Evolutionary conservation across 352 stramenopile species (phyloP).

Genomic region (Pythium dissotocum): DNA sequence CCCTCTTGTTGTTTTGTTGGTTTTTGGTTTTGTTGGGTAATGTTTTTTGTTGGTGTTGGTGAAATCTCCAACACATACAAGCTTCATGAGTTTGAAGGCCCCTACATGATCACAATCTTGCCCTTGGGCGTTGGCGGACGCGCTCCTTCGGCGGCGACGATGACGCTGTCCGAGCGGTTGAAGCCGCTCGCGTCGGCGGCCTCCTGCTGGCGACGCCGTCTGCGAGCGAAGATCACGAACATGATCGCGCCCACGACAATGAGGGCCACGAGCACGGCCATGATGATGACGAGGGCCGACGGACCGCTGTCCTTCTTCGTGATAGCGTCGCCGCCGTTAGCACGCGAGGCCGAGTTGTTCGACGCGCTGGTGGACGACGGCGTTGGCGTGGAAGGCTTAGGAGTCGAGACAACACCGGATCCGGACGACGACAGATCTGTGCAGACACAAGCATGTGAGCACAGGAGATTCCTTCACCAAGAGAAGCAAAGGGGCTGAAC

Average conservation of each 20-base stretch:
- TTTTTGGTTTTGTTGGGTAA: not conserved
- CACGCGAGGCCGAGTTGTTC: constrained; percentile 12
- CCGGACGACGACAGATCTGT: constrained; percentile 29
- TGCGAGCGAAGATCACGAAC: constrained; percentile 75
- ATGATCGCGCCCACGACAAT: constrained; percentile 66
- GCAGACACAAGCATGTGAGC: not conserved
- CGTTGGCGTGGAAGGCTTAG: constrained; percentile 22
- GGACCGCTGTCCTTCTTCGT: constrained; percentile 35
- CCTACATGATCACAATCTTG: constrained; percentile 81
- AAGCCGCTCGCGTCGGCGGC: constrained; percentile 49
- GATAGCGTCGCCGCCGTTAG: constrained; percentile 25
- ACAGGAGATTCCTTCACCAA: not conserved
- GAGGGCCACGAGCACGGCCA: constrained; percentile 58
- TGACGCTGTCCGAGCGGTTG: constrained; percentile 39
- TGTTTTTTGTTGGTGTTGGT: no score
- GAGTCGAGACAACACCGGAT: constrained; percentile 9
- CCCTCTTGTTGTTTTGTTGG: constrained; percentile 1
- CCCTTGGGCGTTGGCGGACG: constrained; percentile 67
- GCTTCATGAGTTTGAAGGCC: not conserved
- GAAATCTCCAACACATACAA: not conserved
- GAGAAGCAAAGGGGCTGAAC: not conserved
- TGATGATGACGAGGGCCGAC: constrained; percentile 68
- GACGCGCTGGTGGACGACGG: constrained; percentile 1
- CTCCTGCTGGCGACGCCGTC: constrained; percentile 67
- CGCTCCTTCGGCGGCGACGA: constrained; percentile 33